A percentile compares a stretch with the other conserved stretches of the same genome.
phyloP scores from a whole-genome alignment of 768 basidiomycete species.

The Cyathus striatus region DNA sequence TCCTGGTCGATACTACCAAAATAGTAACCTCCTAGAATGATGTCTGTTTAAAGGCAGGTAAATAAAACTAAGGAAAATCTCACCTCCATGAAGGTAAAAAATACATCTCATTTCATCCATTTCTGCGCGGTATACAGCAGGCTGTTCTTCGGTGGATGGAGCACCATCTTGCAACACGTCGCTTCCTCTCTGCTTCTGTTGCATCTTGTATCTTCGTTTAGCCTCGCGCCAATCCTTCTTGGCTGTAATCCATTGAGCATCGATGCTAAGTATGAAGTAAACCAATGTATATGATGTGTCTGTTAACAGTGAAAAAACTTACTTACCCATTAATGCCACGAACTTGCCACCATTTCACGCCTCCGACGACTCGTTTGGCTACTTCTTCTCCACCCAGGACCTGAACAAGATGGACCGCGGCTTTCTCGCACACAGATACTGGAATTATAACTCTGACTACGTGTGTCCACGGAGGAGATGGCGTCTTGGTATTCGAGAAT shows the following conservation, averaged over 20 bases:
- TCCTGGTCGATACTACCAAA: constrained; percentile 80
- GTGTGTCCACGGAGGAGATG: constrained; percentile 80
- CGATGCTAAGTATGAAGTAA: constrained; percentile 52
- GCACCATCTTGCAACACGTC: constrained; percentile 1
- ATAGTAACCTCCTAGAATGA: constrained; percentile 65
- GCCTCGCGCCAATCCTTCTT: constrained; percentile 79
- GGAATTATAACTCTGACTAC: constrained; percentile 70
- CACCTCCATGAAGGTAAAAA: constrained; percentile 76
- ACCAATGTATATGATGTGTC: too few relatives aligned
- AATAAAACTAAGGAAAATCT: constrained; percentile 9
- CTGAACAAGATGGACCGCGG: constrained; percentile 66
- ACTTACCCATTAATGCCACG: constrained; percentile 72
- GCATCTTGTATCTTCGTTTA: constrained; percentile 50
- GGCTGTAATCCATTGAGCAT: constrained; percentile 84
- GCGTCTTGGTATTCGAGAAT: constrained; percentile 78
- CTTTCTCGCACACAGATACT: constrained; percentile 67
- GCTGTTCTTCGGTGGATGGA: constrained; percentile 14
- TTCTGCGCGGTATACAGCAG: constrained; percentile 52
- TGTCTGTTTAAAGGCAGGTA: background rate
- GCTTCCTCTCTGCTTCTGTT: constrained; percentile 21
- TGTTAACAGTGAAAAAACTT: too few relatives aligned
- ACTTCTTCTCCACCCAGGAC: constrained; percentile 83
- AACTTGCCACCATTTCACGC: constrained; percentile 98
- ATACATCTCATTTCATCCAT: constrained; percentile 87
- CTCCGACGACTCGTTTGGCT: constrained; percentile 70